phyloP scores from a whole-genome alignment of 2,329 filamentous ascomycete genomes.

The Scytalidium lignicola region DNA sequence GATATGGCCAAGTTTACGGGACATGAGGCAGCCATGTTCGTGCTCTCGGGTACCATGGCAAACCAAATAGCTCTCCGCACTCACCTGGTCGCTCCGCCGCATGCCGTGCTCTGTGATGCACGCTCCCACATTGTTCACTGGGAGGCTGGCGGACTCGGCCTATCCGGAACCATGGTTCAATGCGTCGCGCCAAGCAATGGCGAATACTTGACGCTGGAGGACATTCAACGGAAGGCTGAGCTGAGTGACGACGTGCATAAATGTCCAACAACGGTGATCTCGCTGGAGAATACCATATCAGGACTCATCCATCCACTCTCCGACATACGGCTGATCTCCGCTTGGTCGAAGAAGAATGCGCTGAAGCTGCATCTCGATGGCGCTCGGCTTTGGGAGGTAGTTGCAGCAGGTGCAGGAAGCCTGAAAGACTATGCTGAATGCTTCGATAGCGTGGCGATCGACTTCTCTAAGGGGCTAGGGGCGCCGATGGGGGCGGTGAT shows the following conservation, averaged over 20 bases:
- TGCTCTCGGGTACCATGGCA: slow-evolving; percentile 85
- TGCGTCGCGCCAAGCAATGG: slow-evolving; percentile 62
- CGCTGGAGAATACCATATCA: slow-evolving; percentile 75
- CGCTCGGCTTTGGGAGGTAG: slow-evolving; percentile 73
- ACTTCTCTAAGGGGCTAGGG: slow-evolving; percentile 74
- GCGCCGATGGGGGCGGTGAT: slow-evolving; percentile 72
- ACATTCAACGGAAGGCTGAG: slow-evolving; percentile 59
- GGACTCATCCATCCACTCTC: slow-evolving; percentile 69
- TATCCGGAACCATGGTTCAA: slow-evolving; percentile 65
- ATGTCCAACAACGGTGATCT: slow-evolving; percentile 74
- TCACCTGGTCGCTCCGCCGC: slow-evolving; percentile 69
- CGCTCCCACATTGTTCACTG: slow-evolving; percentile 67
- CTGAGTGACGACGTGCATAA: slow-evolving; percentile 64
- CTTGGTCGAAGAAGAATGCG: slow-evolving; percentile 56
- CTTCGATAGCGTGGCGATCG: slow-evolving; percentile 70
- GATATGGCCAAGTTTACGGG: slow-evolving; percentile 66
- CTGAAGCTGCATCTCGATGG: slow-evolving; percentile 72
- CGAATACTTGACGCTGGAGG: slow-evolving; percentile 44
- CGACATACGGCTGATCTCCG: slow-evolving; percentile 62
- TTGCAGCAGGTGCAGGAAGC: slow-evolving; percentile 58
- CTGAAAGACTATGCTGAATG: slow-evolving; percentile 59
- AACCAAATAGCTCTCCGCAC: slow-evolving; percentile 80
- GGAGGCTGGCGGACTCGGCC: slow-evolving; percentile 58
- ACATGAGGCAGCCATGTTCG: slow-evolving; percentile 70
- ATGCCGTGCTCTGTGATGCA: slow-evolving; percentile 70